Percentiles rank a stretch among this genome's conserved stretches.
Evolutionary conservation across 441 rosid species (phyloP).

Genomic region (Erysimum cheiri): DNA sequence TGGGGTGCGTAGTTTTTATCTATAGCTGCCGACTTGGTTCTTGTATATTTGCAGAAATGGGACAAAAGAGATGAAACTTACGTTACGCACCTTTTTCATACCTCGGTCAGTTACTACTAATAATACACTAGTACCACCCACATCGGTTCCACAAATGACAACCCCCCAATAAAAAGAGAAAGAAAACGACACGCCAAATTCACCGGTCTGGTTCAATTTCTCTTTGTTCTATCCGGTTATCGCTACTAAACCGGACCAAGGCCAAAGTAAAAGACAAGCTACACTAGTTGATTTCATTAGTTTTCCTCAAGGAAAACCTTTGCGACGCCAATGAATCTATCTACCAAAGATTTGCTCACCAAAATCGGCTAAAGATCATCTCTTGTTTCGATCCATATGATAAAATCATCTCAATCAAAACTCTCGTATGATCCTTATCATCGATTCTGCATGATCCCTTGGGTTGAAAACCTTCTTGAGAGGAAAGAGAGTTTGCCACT

Average conservation of each 20-base stretch:
- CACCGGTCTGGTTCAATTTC: constrained; percentile 20
- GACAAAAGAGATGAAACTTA: neutral
- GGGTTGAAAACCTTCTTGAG: neutral
- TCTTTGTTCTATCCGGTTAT: neutral
- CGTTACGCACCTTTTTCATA: neutral
- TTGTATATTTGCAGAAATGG: constrained; percentile 14
- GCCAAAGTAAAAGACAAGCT: constrained; percentile 10
- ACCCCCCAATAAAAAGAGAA: neutral
- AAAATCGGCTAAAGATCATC: constrained; percentile 2
- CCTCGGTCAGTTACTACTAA: neutral
- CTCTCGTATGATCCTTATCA: constrained; percentile 9
- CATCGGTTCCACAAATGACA: neutral
- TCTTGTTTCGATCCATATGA: constrained; percentile 10
- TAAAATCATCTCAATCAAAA: constrained; percentile 13
- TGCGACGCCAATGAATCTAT: constrained; percentile 24
- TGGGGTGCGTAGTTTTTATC: neutral
- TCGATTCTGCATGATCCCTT: neutral
- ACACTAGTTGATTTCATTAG: constrained; percentile 8
- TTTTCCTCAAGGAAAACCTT: neutral
- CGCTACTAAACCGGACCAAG: constrained; percentile 14
- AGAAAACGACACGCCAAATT: constrained; percentile 30
- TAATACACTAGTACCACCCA: neutral
- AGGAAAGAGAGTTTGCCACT: constrained; percentile 19
- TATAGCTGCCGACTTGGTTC: neutral
- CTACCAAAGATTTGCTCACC: constrained; percentile 14